phyloP scores from a whole-genome alignment of 2,329 filamentous ascomycete genomes.

The Escovopsis sp. region DNA sequence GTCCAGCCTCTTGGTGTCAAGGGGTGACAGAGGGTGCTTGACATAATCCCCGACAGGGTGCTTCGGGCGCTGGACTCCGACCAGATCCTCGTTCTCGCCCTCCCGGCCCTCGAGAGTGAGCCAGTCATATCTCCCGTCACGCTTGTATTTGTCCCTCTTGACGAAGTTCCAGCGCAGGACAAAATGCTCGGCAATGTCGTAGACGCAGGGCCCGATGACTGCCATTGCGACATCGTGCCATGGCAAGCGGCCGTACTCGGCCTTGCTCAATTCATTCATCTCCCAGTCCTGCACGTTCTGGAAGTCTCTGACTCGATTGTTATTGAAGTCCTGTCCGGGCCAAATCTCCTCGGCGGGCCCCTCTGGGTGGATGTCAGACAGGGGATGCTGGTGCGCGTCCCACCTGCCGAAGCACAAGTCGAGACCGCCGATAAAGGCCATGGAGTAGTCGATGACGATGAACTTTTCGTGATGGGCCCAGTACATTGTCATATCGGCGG shows the following conservation, averaged over 20 bases:
- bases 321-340: slow-evolving; percentile 96
- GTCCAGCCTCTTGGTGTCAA: slow-evolving; percentile 49
- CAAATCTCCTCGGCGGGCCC: slow-evolving; percentile 74
- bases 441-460: slow-evolving; percentile 78
- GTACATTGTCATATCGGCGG: slow-evolving; percentile 91
- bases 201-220: slow-evolving; percentile 74
- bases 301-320: slow-evolving; percentile 94
- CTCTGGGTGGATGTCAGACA: slow-evolving; percentile 77
- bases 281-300: slow-evolving; percentile 85
- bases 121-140: slow-evolving; percentile 73
- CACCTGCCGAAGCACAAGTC: slow-evolving; percentile 93
- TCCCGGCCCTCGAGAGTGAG: slow-evolving; percentile 62
- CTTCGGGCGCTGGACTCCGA: slow-evolving; percentile 77
- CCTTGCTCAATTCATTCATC: slow-evolving; percentile 80
- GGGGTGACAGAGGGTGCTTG: slow-evolving; percentile 58
- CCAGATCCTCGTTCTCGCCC: slow-evolving; percentile 66
- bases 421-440: slow-evolving; percentile 87
- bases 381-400: slow-evolving; percentile 73
- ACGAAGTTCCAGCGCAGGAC: slow-evolving; percentile 91
- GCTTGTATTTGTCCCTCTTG: slow-evolving; percentile 96
- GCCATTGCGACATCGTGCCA: slow-evolving; percentile 97
- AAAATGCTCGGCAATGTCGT: slow-evolving; percentile 93
- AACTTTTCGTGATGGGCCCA: slow-evolving; percentile 99
- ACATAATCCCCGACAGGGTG: slow-evolving; percentile 82
- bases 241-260: slow-evolving; percentile 87